Conservation (phyloP, 345 rosid genomes). For the Populus pruinosa region DNA sequence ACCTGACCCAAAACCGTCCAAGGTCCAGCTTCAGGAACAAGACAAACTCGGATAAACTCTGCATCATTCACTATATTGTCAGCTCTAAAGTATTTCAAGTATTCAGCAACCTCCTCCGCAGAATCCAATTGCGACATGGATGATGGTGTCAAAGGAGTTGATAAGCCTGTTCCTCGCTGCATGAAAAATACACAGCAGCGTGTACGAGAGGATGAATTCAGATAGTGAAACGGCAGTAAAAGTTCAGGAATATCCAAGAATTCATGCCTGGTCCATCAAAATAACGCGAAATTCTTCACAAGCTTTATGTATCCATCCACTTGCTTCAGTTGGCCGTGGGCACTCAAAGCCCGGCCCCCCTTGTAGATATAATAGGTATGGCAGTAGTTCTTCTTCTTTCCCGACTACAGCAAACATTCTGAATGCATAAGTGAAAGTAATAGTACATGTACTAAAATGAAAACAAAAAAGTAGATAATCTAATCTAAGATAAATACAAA, state of each 20-base stretch:
- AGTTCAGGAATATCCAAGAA: slow-evolving; percentile 3
- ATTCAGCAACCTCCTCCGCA: slow-evolving; percentile 55
- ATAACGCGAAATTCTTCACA: slow-evolving; percentile 87
- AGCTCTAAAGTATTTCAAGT: slow-evolving; percentile 72
- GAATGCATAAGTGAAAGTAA: background rate
- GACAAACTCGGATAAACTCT: slow-evolving; percentile 69
- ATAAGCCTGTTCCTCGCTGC: slow-evolving; percentile 97
- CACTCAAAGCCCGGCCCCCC: slow-evolving; percentile 98
- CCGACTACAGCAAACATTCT: slow-evolving; percentile 46
- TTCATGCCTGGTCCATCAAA: slow-evolving; percentile 82
- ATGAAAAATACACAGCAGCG: slow-evolving; percentile 14
- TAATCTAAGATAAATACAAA: background rate
- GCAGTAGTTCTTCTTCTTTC: slow-evolving; percentile 70
- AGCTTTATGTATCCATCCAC: slow-evolving; percentile 82
- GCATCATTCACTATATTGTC: slow-evolving; percentile 88
- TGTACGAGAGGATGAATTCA: background rate
- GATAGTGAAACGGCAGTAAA: background rate
- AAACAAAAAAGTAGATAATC: background rate
- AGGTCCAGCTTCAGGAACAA: slow-evolving; percentile 77
- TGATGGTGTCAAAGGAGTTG: slow-evolving; percentile 76
- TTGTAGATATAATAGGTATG: slow-evolving; percentile 73
- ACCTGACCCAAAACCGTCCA: slow-evolving; percentile 95
- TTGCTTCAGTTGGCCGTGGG: slow-evolving; percentile 73
- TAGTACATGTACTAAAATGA: background rate
- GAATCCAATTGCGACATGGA: slow-evolving; percentile 79